Evolutionary conservation across 1,139 yeast species (phyloP).

Genomic region (Blastobotrys illinoisensis): DNA sequence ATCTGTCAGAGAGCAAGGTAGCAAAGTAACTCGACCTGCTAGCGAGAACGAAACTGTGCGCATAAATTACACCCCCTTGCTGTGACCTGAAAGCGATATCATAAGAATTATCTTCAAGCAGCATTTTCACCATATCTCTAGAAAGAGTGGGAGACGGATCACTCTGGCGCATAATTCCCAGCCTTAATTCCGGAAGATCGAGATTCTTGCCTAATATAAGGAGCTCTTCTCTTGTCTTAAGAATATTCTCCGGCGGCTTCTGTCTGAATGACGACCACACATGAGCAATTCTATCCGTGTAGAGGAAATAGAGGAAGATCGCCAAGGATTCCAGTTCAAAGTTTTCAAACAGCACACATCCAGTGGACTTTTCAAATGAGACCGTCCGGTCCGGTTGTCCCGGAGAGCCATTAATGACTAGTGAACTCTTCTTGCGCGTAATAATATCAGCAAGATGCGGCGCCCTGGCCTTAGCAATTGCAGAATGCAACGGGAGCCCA

Average conservation of each 20-base stretch:
- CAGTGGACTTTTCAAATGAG: neutral
- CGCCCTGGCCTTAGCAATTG: slow-evolving; percentile 19
- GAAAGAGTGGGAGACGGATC: slow-evolving; percentile 18
- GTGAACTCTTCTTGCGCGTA: slow-evolving; percentile 3
- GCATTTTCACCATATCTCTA: slow-evolving; percentile 14
- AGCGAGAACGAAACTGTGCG: slow-evolving; percentile 49
- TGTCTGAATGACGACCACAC: slow-evolving; percentile 36
- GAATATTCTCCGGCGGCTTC: slow-evolving; percentile 20
- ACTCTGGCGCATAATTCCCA: slow-evolving; percentile 19
- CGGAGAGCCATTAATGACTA: neutral
- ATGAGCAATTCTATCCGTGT: slow-evolving; percentile 41
- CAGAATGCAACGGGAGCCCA: slow-evolving; percentile 24
- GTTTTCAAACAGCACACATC: slow-evolving; percentile 16
- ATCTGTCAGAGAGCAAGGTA: slow-evolving; percentile 49
- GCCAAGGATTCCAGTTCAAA: slow-evolving; percentile 30
- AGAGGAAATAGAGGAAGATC: slow-evolving; percentile 40
- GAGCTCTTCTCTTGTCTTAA: slow-evolving; percentile 26
- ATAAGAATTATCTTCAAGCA: slow-evolving; percentile 12
- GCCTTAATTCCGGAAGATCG: slow-evolving; percentile 19
- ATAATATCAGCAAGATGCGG: slow-evolving; percentile 13
- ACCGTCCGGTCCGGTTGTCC: neutral
- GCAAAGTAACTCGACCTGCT: slow-evolving; percentile 62
- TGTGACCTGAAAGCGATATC: slow-evolving; percentile 36
- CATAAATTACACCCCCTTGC: slow-evolving; percentile 38
- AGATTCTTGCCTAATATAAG: slow-evolving; percentile 18